Base-by-base conservation (phyloP, 768 basidiomycete genomes). In the Tremella fuciformis region DNA sequence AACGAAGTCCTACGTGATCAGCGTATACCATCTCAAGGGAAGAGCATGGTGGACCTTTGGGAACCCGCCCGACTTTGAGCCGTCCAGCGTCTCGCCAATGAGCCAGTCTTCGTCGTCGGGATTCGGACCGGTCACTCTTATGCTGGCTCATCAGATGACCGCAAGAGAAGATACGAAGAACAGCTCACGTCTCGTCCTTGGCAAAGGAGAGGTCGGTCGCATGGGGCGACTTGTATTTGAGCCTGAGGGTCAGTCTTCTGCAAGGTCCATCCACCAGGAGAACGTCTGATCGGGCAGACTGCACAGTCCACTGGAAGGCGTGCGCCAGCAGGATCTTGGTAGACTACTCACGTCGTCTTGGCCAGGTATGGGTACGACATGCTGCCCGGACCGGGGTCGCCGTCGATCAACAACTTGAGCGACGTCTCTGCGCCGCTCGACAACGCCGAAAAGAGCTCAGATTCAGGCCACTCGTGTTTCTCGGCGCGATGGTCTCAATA, bases 91-190 rank as follows among this genome's bases (percentile, higher is more conserved):
- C 57, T 76, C 75, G 4, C 75, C 75, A 2, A 73, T 40, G 26
- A 76, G 54, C 75, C 75, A 76, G 53, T 76, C 75, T 55, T 76
- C 75, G 54, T 76, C 75, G 26, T 76, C 73, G 0, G 52, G 47
- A 4, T 65, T 69, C 2, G 70, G 71, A 1, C 75, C 75, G 1
- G 70, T 73, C 8, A 76, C 75, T 39, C 75, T 64, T 19, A 76
- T 73, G 2, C 75, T 76, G 22, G 0, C 38, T 9, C 9, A 37
- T 56, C 41, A 65, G 55, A n/a, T 8, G 8, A 11, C 44, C 24
- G 48, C 15, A 29, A 25, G 29, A 16, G n/a, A 53, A 18, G 53
- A 18, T 9, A 16, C 49, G 46, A 39, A 1, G n/a, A 44, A 39
- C 24, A 1, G 64, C 70, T 70, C 61, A 76, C 75, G 71, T 74